Base-by-base conservation (phyloP, 192 early-diverging fungal species). In the Coemansia sp. region DNA sequence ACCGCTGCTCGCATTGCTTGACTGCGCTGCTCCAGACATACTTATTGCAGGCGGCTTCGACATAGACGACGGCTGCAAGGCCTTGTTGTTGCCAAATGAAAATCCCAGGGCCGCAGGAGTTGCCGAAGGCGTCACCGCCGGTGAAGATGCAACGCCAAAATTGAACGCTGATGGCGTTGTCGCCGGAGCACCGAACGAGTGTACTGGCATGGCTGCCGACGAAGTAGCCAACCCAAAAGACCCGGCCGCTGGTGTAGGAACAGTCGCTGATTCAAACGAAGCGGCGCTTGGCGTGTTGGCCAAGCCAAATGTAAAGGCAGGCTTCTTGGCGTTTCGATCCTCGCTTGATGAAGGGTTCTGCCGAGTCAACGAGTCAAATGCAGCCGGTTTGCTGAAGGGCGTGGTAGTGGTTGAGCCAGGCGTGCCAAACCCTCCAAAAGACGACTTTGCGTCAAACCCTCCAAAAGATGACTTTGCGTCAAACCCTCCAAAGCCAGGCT, bases 281-380 rank as follows among this genome's bases (percentile, higher is more conserved):
- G 78, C 70, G n/a, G 78, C 78, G 40, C 70, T 69, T 20, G 78
- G 78, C 38, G 78, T 81, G 63, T 75, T 75, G 55, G 74, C 55
- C 17, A 60, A 45, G 7, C 74, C 71, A 64, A 76, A 68, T 12
- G 54, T 49, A 37, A 81, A 76, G 42, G 50, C 42, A 7, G 68
- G 72, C 62, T 74, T 74, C 51, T 74, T 74, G 32, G 72, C 59
- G 7, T 44, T 44, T 19, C 53, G 53, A n/a, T 65, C 68, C 6
- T 2, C 40, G 19, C 64, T 61, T n/a, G 51, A 45, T 22, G 57
- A 9, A 25, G 45, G 9, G 38, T 58, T 5, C 17, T 57, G 13
- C 20, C 25, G 60, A 12, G 17, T 20, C 38, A 62, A 17, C 25
- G 67, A 60, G 5, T 43, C 58, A 43, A 69, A 62, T 4, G 69